A percentile compares a stretch with the other conserved stretches of the same genome.
Conservation (phyloP, 768 basidiomycete genomes). For the Pulveroboletus sp. region DNA sequence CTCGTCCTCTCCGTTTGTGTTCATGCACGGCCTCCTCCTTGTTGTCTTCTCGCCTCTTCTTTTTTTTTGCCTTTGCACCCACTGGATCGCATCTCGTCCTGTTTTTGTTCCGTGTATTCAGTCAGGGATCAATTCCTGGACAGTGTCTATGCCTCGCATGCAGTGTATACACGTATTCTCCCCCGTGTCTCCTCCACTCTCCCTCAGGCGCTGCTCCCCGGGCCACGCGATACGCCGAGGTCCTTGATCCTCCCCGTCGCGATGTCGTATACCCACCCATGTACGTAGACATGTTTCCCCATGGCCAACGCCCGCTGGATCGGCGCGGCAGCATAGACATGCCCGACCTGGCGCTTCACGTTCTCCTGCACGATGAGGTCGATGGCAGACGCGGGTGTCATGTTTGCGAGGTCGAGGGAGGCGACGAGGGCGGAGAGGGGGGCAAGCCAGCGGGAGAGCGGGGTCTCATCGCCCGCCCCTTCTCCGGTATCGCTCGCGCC, state of each 20-base stretch:
- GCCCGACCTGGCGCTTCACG: slow-evolving; percentile 51
- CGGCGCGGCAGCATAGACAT: slow-evolving; percentile 42
- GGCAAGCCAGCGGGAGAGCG: slow-evolving; percentile 67
- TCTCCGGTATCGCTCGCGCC: too few species aligned
- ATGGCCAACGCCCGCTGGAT: slow-evolving; percentile 43
- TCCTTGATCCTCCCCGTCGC: slow-evolving; percentile 56
- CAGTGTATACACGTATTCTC: background rate
- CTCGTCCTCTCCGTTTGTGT: too few species aligned
- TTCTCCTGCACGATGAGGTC: slow-evolving; percentile 54
- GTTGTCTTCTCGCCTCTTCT: too few species aligned
- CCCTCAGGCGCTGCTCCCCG: background rate
- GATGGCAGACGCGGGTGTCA: slow-evolving; percentile 36
- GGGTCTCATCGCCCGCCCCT: slow-evolving; percentile 23
- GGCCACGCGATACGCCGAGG: slow-evolving; percentile 40
- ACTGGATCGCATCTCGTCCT: background rate
- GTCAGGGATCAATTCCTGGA: slow-evolving; percentile 16
- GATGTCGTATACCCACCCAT: slow-evolving; percentile 74
- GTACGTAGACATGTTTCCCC: slow-evolving; percentile 47
- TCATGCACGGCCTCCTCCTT: slow-evolving; percentile 1
- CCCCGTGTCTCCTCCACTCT: background rate
- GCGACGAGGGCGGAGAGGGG: slow-evolving; percentile 53
- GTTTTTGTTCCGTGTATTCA: slow-evolving; percentile 3
- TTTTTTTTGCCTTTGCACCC: too few species aligned
- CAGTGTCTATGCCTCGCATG: too few species aligned
- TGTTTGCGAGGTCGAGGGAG: slow-evolving; percentile 40